Evolutionary conservation across 1,284 basidiomycete species (phyloP).

Genomic region (Bothia castanella): DNA sequence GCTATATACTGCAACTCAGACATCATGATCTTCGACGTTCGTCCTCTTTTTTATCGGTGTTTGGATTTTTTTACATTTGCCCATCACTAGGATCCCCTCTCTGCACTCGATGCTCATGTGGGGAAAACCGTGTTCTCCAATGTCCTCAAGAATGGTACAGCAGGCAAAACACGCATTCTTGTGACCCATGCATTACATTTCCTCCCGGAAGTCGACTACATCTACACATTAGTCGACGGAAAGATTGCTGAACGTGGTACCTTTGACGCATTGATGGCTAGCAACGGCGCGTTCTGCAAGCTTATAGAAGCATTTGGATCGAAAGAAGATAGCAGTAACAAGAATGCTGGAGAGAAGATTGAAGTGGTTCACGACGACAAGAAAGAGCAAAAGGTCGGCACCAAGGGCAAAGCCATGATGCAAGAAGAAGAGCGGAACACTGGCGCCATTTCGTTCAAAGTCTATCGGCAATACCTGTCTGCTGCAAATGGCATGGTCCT

Average conservation of each 20-base stretch:
- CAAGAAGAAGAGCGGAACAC: conserved; percentile 51
- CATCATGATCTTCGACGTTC: conserved; percentile 77
- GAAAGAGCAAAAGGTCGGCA: conserved; percentile 24
- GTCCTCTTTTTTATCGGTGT: conserved; percentile 11
- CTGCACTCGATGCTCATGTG: conserved; percentile 82
- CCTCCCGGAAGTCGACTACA: conserved; percentile 73
- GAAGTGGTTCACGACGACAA: conserved; percentile 21
- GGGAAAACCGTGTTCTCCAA: conserved; percentile 85
- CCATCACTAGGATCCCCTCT: conserved; percentile 59
- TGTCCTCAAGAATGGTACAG: conserved; percentile 56
- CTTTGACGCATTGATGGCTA: conserved; percentile 62
- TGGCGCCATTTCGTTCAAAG: conserved; percentile 48
- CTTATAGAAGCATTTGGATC: conserved; percentile 68
- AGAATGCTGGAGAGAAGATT: conserved; percentile 30
- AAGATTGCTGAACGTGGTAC: conserved; percentile 74
- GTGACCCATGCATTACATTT: conserved; percentile 84
- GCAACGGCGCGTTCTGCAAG: conserved; percentile 65
- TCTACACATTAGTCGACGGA: conserved; percentile 69
- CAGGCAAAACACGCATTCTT: conserved; percentile 76
- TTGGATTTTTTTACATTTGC: neutral
- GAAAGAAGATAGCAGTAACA: conserved; percentile 37
- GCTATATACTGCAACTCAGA: conserved; percentile 84
- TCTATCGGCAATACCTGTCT: conserved; percentile 55
- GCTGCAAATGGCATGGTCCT: conserved; percentile 55
- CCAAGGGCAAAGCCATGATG: conserved; percentile 35